Conservation (phyloP, 2,329 filamentous ascomycete genomes). For the Bretziella fagacearum region DNA sequence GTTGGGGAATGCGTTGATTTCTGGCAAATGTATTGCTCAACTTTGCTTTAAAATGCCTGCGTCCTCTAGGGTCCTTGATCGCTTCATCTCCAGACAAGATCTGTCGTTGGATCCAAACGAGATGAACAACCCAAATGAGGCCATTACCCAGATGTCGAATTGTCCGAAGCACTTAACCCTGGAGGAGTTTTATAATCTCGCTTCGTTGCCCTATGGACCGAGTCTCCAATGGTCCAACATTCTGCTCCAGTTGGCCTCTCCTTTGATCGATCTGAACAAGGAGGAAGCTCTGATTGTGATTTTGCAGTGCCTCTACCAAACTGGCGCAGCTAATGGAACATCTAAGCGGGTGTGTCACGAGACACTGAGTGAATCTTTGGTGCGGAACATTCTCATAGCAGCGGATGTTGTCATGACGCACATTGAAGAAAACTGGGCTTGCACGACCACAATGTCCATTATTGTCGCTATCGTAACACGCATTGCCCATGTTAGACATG, state of each 20-base stretch:
- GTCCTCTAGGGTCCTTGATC: conserved; percentile 21
- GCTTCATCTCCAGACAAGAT: conserved; percentile 25
- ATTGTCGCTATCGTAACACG: conserved; percentile 27
- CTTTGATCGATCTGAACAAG: conserved; percentile 33
- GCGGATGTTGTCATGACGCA: conserved; percentile 19
- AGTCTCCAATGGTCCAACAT: conserved; percentile 40
- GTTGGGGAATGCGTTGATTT: no score
- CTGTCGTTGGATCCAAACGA: background rate
- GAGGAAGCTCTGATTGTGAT: conserved; percentile 30
- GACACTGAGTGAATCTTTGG: conserved; percentile 21
- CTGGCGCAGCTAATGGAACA: conserved; percentile 22
- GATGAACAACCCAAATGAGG: conserved; percentile 28
- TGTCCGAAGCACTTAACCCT: conserved; percentile 33
- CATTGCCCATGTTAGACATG: conserved; percentile 20
- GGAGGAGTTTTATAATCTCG: conserved; percentile 38
- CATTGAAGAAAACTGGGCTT: conserved; percentile 36
- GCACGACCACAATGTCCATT: conserved; percentile 24
- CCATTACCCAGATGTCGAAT: conserved; percentile 30
- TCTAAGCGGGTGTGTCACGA: background rate
- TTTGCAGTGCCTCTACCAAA: conserved; percentile 32
- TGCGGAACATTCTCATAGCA: conserved; percentile 21
- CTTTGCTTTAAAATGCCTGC: conserved; percentile 25
- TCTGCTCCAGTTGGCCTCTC: conserved; percentile 30
- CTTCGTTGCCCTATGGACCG: conserved; percentile 29
- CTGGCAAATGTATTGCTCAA: no score